Percentiles rank a stretch among this genome's conserved stretches.
Evolutionary conservation across 805 yeast species (phyloP).

Genomic region (Saccharomycopsis guyanensis): DNA sequence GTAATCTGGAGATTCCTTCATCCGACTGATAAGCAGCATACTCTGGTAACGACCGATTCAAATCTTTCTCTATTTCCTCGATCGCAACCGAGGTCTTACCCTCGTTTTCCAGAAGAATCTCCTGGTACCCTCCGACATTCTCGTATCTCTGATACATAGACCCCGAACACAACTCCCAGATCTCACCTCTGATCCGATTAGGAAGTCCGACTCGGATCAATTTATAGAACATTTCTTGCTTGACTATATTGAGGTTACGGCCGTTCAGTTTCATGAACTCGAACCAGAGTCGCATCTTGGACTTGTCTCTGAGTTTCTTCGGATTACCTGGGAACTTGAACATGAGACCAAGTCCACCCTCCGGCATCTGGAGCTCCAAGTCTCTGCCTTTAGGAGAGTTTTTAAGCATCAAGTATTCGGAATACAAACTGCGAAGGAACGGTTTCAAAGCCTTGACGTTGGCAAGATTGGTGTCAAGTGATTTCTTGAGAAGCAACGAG

Average conservation of each 20-base stretch:
- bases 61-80: conserved; percentile 94
- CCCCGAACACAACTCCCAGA: conserved; percentile 92
- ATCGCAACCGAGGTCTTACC: conserved; percentile 73
- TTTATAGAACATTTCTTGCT: conserved; percentile 71
- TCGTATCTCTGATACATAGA: conserved; percentile 68
- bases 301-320: conserved; percentile 63
- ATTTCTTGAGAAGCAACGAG: conserved; percentile 56
- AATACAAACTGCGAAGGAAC: conserved; percentile 67
- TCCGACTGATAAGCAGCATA: conserved; percentile 85
- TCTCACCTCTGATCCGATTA: conserved; percentile 88
- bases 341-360: conserved; percentile 78
- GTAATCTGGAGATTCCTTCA: conserved; percentile 77
- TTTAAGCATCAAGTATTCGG: conserved; percentile 70
- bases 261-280: conserved; percentile 83
- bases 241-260: conserved; percentile 66
- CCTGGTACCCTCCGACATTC: conserved; percentile 50
- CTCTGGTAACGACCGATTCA: conserved; percentile 91
- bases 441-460: conserved; percentile 55
- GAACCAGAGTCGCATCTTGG: conserved; percentile 89
- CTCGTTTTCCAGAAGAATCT: conserved; percentile 50
- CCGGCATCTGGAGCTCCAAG: conserved; percentile 44
- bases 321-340: conserved; percentile 91
- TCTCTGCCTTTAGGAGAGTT: conserved; percentile 35
- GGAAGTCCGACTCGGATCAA: conserved; percentile 88
- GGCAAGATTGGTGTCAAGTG: conserved; percentile 54